phyloP scores from a whole-genome alignment of 805 yeast genomes.

The Saccharomycopsis sp. region DNA sequence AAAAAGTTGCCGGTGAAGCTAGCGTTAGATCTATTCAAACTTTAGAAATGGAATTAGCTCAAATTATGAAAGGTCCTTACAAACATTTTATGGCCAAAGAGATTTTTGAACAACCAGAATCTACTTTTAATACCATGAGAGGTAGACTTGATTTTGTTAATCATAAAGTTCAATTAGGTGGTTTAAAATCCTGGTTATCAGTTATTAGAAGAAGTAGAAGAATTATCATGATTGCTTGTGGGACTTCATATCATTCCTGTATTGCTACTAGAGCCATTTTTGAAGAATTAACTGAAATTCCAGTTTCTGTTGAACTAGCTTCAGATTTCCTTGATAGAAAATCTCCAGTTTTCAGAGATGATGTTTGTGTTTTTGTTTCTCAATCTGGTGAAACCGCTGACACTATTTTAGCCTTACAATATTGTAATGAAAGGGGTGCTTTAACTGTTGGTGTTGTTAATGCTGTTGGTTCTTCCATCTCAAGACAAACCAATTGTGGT shows the following conservation, averaged over 20 bases:
- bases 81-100: conserved; percentile 98
- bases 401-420: conserved; percentile 87
- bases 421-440: conserved; percentile 95
- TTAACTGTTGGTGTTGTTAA: conserved; percentile 95
- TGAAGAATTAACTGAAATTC: conserved; percentile 93
- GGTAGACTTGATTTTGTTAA: conserved; percentile 93
- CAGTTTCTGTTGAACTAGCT: conserved; percentile 86
- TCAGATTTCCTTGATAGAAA: conserved; percentile 90
- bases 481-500: conserved; percentile 98
- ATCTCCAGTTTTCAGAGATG: conserved; percentile 98
- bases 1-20: conserved; percentile 79
- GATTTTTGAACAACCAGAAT: conserved; percentile 97
- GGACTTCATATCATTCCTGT: conserved; percentile 98
- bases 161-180: conserved; percentile 74
- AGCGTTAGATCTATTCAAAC: conserved; percentile 94
- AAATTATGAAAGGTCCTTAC: conserved; percentile 96
- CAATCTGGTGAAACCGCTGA: conserved; percentile 99
- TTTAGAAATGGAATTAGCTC: conserved; percentile 91
- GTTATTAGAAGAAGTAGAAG: conserved; percentile 92
- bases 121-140: conserved; percentile 97
- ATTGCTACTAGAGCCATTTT: conserved; percentile 92
- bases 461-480: conserved; percentile 93
- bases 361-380: conserved; percentile 93
- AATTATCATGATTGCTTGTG: conserved; percentile 97
- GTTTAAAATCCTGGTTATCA: conserved; percentile 72